Evolutionary conservation across 805 yeast genomes (phyloP), one percentile per base, ranked within the genome.

Genomic region (Kregervanrija delftensis): DNA sequence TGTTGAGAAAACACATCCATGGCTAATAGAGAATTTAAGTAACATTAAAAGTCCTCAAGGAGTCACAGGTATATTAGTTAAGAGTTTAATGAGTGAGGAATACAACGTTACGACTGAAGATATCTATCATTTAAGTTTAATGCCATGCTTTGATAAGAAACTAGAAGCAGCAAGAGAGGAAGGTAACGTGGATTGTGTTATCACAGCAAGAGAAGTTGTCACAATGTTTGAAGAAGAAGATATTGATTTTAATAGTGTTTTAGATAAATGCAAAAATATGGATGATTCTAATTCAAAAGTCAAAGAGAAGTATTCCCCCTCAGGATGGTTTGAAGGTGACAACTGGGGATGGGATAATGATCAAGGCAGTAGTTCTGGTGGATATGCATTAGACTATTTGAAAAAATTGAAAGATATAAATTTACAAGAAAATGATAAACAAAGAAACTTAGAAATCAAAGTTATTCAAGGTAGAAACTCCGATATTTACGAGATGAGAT

Each of bases 131-230:
- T 65, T 93, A 44, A 76, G 93, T 8, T 70, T 93, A 15, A 91
- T 91, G 98, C 98, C 99, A 2, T 91, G 98, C 56, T 93, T 93
- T 61, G 99, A 93, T 63, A 93, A 93, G 66, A 93, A 93, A 63
- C 72, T 90, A 36, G 99, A 93, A 66, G 93, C 96, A 28, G 89
- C 96, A 3, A 73, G 98, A 49, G 58, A 49, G 9, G 41, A 43
- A 5, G 61, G 59, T 11, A 96, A 88, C 56, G 97, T 93, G 11
- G 97, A 93, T 61, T 86, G 96, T 67, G 99, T 93, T 3, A 75
- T 93, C 16, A 93, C 99, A 0, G 89, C 98, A 11, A 82, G 79
- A 53, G 99, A 93, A 59, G 65, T 93, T 34, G 73, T 90, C 1
- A 85, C 86, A 46, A 64, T 93, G 63, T 59, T 88, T 37, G 75